phyloP scores from a whole-genome alignment of 2,329 filamentous ascomycete species.

The Volutella citrinella region DNA sequence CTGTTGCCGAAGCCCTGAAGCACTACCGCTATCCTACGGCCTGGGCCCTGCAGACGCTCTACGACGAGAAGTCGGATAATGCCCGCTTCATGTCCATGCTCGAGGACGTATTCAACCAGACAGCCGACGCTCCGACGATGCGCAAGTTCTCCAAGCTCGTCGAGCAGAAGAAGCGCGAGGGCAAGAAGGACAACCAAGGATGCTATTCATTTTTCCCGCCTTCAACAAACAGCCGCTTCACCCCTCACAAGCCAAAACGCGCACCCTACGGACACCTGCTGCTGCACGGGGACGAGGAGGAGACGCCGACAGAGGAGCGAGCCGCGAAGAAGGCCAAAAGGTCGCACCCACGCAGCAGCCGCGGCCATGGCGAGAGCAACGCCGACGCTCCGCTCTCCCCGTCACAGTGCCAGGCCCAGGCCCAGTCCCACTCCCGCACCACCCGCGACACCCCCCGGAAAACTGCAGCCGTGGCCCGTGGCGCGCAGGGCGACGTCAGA shows the following conservation, averaged over 20 bases:
- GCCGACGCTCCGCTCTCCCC: too few relatives aligned
- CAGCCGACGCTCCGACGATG: conserved; percentile 50
- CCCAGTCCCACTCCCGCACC: conserved; percentile 14
- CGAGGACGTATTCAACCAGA: conserved; percentile 56
- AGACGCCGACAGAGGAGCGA: conserved; percentile 19
- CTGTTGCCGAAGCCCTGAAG: conserved; percentile 57
- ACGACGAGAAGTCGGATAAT: conserved; percentile 54
- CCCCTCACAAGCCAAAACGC: conserved; percentile 43
- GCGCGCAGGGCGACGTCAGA: conserved; percentile 21
- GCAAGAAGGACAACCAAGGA: conserved; percentile 49
- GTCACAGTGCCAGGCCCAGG: conserved; percentile 10
- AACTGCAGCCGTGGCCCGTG: conserved; percentile 18
- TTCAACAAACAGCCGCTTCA: conserved; percentile 39
- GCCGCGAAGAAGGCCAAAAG: conserved; percentile 37
- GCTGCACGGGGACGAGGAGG: conserved; percentile 31
- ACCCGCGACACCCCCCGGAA: conserved; percentile 24
- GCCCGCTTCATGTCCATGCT: conserved; percentile 54
- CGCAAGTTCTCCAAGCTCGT: conserved; percentile 51
- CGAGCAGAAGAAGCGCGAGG: conserved; percentile 54
- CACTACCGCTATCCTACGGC: conserved; percentile 60
- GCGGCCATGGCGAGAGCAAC: too few relatives aligned
- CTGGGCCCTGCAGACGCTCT: conserved; percentile 58
- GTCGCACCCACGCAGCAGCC: too few relatives aligned
- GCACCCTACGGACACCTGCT: conserved; percentile 49
- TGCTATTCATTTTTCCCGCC: conserved; percentile 53